Evolutionary conservation across 2,329 filamentous ascomycete genomes (phyloP).

Genomic region (Metarhizium rileyi): DNA sequence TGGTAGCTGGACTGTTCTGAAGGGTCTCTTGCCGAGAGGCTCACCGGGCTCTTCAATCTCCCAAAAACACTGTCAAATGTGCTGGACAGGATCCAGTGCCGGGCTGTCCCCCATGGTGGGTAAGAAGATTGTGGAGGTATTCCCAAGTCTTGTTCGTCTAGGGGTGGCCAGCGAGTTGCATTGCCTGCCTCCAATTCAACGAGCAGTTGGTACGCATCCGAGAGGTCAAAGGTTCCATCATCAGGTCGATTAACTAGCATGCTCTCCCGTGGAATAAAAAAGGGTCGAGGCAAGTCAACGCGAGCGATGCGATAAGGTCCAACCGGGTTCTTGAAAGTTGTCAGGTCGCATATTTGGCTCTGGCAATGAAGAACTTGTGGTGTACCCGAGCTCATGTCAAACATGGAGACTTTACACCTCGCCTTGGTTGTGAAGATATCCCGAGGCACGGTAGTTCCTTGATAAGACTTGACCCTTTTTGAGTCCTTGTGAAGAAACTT

Average conservation of each 20-base stretch:
- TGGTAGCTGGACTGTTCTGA: constrained; percentile 14
- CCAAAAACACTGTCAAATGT: constrained; percentile 32
- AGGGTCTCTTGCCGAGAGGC: constrained; percentile 17
- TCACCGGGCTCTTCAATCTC: constrained; percentile 27
- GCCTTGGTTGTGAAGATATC: constrained; percentile 23
- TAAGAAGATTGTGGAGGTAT: constrained; percentile 12
- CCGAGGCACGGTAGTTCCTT: constrained; percentile 18
- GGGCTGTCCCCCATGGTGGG: constrained; percentile 12
- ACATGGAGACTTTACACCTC: constrained; percentile 28
- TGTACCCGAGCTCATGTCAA: constrained; percentile 24
- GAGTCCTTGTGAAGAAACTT: constrained; percentile 42
- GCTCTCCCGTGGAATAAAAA: constrained; percentile 41
- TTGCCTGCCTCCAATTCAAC: constrained; percentile 44
- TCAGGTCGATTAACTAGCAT: constrained; percentile 39
- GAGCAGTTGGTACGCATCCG: constrained; percentile 38
- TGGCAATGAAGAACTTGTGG: constrained; percentile 40
- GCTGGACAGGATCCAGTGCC: constrained; percentile 31
- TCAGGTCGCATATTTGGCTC: constrained; percentile 44
- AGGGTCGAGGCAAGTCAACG: constrained; percentile 38
- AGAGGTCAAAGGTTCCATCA: constrained; percentile 36
- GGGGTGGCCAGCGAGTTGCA: constrained; percentile 42
- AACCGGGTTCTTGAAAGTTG: constrained; percentile 37
- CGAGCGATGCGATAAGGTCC: constrained; percentile 37
- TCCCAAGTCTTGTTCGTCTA: constrained; percentile 27
- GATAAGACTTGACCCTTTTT: constrained; percentile 23